These are phyloP conservation scores for Sergeia podlipaevii DNA, from an alignment of 208 protist species.

Conservation along the genomic window DNA sequence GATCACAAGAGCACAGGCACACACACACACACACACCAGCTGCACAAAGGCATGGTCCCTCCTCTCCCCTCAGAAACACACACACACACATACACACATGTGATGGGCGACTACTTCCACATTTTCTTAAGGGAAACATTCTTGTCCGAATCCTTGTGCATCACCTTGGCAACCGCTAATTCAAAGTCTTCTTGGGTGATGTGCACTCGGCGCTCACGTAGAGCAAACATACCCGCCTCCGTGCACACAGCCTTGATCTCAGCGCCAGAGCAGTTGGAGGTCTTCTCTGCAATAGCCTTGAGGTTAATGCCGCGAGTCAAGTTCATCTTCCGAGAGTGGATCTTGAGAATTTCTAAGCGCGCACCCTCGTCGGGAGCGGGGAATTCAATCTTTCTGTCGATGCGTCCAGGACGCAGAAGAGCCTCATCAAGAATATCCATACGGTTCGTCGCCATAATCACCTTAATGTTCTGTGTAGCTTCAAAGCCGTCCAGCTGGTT, in stretches of 20 bases:
- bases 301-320: conserved; percentile 99
- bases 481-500: conserved; percentile 99
- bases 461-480: conserved; percentile 99
- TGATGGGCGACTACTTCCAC: conserved; percentile 92
- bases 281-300: conserved; percentile 95
- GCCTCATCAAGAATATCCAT: conserved; percentile 99
- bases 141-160: conserved; percentile 97
- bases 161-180: conserved; percentile 99
- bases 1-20: too few relatives aligned
- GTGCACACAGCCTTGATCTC: conserved; percentile 98
- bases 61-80: conserved; percentile 1
- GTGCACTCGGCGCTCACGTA: conserved; percentile 99
- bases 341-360: conserved; percentile 98
- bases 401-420: conserved; percentile 98
- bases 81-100: too few relatives aligned
- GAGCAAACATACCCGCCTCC: conserved; percentile 99
- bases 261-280: conserved; percentile 97
- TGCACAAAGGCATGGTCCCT: too few relatives aligned
- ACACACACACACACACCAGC: too few relatives aligned
- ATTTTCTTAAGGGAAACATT: conserved; percentile 98
- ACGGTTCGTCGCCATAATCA: conserved; percentile 99
- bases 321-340: conserved; percentile 99
- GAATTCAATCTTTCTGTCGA: conserved; percentile 99
- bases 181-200: conserved; percentile 99
- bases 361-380: conserved; percentile 93